Base-by-base conservation (phyloP, 805 yeast genomes). In the Priceomyces castillae region DNA sequence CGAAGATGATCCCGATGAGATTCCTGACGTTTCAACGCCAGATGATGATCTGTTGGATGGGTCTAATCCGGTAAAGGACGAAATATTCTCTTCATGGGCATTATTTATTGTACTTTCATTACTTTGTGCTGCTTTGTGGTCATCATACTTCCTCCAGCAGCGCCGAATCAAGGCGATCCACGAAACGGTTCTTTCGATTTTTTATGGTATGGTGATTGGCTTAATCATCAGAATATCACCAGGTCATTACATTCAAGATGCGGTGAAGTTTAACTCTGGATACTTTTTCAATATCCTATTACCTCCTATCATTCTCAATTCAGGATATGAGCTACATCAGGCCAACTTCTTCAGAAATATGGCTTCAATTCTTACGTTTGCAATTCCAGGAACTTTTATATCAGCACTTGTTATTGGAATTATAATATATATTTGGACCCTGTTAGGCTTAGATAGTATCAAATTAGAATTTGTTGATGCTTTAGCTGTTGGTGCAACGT, bases 51-150 rank as follows among this genome's bases (percentile, higher is more conserved):
- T 63, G 16, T 88, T 82, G 28, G 84, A 76, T 11, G 78, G 74
- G 23, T 74, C 83, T 5, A 89, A 87, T 57, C 97, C 98, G 0
- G 85, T 89, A 16, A 82, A 92, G 2, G 97, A 92, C 56, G 99
- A 94, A 64, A 89, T 94, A 54, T 94, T 90, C 63, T 86, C 96
- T 4, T 89, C 97, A 0, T 94, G 99, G 99, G 98, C 99, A 0
- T 69, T 94, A 23, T 90, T 90, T 64, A 95, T 94, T 46, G 73
- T 94, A 49, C 62, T 94, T 39, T 80, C 86, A 44, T 71, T 94
- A 36, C 70, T 94, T 37, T 85, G 92, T 46, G 78, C 90, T 7
- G 97, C 99, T 0, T 70, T 94, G 41, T 94, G 97, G 97, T 88
- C 97, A 3, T 84, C 95, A 23, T 94, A 92, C 65, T 92, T 86